phyloP scores from a whole-genome alignment of 768 basidiomycete species.

The Pholiota molesta region DNA sequence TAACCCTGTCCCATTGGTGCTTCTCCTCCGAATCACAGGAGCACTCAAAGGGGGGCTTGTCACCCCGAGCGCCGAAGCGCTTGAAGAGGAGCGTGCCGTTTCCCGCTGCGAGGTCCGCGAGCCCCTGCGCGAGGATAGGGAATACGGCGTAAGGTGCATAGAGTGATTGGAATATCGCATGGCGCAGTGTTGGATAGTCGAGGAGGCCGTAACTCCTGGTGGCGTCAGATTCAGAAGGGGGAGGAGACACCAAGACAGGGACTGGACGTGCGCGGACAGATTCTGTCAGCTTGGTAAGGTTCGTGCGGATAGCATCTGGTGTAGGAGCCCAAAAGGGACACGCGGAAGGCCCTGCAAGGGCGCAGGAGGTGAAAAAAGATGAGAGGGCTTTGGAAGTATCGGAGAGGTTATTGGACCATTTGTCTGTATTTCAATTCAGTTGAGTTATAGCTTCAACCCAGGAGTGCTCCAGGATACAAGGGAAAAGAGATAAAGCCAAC shows the following conservation, averaged over 20 bases:
- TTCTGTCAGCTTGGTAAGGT: constrained; percentile 37
- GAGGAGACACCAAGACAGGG: constrained; percentile 24
- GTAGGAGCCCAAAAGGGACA: constrained; percentile 44
- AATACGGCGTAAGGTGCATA: constrained; percentile 39
- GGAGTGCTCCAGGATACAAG: neutral
- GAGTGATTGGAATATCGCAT: constrained; percentile 33
- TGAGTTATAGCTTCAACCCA: neutral
- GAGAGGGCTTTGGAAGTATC: constrained; percentile 40
- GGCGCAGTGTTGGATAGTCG: constrained; percentile 35
- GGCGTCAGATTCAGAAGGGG: constrained; percentile 14
- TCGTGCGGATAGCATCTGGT: constrained; percentile 33
- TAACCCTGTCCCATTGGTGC: constrained; percentile 6
- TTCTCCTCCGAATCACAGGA: constrained; percentile 24
- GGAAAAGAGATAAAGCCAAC: neutral
- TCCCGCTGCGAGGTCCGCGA: constrained; percentile 37
- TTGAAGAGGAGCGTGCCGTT: constrained; percentile 31
- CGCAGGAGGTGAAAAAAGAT: constrained; percentile 39
- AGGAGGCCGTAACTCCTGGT: constrained; percentile 35
- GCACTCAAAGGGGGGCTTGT: constrained; percentile 30
- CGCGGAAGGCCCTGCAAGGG: constrained; percentile 34
- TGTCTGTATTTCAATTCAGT: constrained; percentile 25
- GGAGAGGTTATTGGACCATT: constrained; percentile 38
- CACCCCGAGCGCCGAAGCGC: neutral
- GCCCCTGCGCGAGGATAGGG: constrained; percentile 34
- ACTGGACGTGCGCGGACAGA: constrained; percentile 34